Conservation (phyloP, 2,329 filamentous ascomycete genomes). For the Penicillium aurantiogriseum region DNA sequence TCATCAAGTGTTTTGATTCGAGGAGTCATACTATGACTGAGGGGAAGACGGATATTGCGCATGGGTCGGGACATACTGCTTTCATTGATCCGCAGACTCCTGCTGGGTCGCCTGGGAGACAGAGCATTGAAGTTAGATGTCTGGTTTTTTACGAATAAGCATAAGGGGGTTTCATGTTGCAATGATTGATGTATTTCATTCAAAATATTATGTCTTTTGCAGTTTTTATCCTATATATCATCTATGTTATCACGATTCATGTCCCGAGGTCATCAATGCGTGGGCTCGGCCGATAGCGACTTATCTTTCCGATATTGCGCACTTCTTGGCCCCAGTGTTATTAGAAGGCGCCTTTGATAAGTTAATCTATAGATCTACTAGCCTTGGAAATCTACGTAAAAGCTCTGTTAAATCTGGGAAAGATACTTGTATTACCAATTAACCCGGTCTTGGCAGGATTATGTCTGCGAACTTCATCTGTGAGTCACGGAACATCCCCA, state of each 20-base stretch:
- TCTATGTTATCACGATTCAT: neutral
- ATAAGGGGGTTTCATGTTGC: constrained; percentile 11
- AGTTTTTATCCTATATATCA: neutral
- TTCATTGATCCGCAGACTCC: constrained; percentile 57
- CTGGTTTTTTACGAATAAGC: constrained; percentile 59
- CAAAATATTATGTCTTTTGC: neutral
- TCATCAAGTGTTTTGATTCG: constrained; percentile 58
- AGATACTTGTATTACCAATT: neutral
- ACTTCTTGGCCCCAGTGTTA: neutral
- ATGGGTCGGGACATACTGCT: constrained; percentile 54
- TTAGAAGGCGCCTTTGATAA: neutral
- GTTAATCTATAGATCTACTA: neutral
- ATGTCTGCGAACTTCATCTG: neutral
- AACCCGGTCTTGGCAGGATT: neutral
- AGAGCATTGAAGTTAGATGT: constrained; percentile 65
- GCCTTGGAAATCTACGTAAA: neutral
- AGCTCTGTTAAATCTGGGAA: neutral
- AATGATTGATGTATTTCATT: neutral
- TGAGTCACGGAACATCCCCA: neutral
- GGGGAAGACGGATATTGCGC: constrained; percentile 46
- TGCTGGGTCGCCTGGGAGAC: constrained; percentile 48
- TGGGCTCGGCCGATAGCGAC: neutral
- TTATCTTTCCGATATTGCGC: neutral
- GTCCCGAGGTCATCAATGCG: neutral
- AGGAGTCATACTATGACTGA: constrained; percentile 38